Evolutionary conservation across 495 filamentous ascomycete genomes (phyloP), one percentile per base, ranked within the genome.

Genomic region (Penicillium waksmanii): DNA sequence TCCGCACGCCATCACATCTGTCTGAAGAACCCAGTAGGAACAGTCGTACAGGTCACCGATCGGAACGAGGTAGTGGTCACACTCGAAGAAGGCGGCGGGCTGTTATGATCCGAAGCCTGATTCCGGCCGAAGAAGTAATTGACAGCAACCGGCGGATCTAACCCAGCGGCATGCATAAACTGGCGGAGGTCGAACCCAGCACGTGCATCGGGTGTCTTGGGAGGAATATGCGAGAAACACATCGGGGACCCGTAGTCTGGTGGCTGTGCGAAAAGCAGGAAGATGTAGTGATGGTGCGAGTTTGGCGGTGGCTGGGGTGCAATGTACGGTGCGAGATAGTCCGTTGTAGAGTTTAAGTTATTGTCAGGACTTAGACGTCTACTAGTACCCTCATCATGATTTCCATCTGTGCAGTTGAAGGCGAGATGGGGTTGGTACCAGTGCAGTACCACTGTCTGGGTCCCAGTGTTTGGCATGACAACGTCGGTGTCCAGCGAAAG

Each of bases 401-500:
- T 51, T 23, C 15, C 34, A 8, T 10, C 21, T 18, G 36, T 50
- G 58, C 46, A 63, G 33, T 60, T 12, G 3, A 66, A 47, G 0
- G 58, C 46, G 25, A 78, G 49, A 43, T 69, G 50, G 3, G 70
- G 50, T n/a, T 73, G 72, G 42, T 75, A 73, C 76, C 77, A 80
- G 58, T 78, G 76, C 0, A 79, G 58, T 8, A 77, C 61, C 1
- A 72, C 58, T 3, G 68, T 72, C 7, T 65, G 51, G 17, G 43
- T 61, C 4, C 52, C 50, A 5, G 56, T 73, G 5, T 56, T 61
- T 15, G 66, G 63, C 6, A 66, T 17, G 18, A 71, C 51, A 5
- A 71, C 77, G 57, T 80, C 76, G 3, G 65, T 64, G 58, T 78
- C 77, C 21, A 80, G 62, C 53, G 75, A 64, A 31, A 80, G 38